phyloP scores from a whole-genome alignment of 148 eudicot genomes.

The Rhododendron molle region DNA sequence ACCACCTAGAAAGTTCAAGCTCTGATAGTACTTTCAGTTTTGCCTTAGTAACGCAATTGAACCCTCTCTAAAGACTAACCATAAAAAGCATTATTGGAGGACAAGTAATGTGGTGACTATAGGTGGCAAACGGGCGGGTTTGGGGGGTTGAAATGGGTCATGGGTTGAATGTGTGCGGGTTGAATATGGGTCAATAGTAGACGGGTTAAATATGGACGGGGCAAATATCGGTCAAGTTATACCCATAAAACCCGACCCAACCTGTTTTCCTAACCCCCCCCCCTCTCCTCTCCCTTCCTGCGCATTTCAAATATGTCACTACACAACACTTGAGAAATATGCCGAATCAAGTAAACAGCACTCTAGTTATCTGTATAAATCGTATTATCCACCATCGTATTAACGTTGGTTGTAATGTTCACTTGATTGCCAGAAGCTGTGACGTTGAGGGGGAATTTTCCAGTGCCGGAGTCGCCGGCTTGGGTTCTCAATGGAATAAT shows the following conservation, averaged over 20 bases:
- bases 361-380: conserved; percentile 58
- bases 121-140: not conserved
- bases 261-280: too few relatives aligned
- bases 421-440: conserved; percentile 76
- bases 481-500: conserved; percentile 66
- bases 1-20: not conserved
- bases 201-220: too few relatives aligned
- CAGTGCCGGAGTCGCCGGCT: conserved; percentile 54
- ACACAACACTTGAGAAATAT: too few relatives aligned
- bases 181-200: not conserved
- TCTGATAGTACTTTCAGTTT: not conserved
- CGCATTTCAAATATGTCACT: too few relatives aligned
- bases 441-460: conserved; percentile 69
- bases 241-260: too few relatives aligned
- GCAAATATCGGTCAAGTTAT: too few relatives aligned
- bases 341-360: conserved; percentile 56
- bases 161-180: not conserved
- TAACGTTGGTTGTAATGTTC: conserved; percentile 70
- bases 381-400: conserved; percentile 54
- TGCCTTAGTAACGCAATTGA: not conserved
- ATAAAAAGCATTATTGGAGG: not conserved
- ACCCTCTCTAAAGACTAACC: not conserved
- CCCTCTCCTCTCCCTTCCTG: too few relatives aligned
- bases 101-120: not conserved
- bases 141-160: not conserved